A percentile compares a stretch with the other conserved stretches of the same genome.
Conservation (phyloP, 2,329 filamentous ascomycete species). For the Cladophialophora bantiana region DNA sequence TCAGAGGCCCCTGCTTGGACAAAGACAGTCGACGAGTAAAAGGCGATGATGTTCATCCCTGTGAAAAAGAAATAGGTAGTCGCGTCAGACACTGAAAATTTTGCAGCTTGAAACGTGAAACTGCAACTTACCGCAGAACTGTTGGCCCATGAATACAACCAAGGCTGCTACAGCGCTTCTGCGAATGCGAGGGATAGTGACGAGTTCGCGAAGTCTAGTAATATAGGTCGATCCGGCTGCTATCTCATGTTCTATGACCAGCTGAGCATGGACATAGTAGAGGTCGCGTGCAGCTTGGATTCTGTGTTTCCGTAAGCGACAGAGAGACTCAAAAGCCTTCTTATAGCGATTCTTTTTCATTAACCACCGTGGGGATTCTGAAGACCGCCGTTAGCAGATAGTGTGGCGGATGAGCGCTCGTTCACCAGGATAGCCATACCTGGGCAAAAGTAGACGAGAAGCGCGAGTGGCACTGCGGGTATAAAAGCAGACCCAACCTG, state of each 20-base stretch:
- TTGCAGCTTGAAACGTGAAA: not conserved
- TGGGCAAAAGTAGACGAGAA: slow-evolving; percentile 67
- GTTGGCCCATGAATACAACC: slow-evolving; percentile 68
- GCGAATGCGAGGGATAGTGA: slow-evolving; percentile 68
- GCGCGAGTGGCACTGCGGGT: slow-evolving; percentile 66
- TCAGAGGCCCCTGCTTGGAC: slow-evolving; percentile 61
- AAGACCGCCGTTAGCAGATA: slow-evolving; percentile 42
- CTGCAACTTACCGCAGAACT: slow-evolving; percentile 43
- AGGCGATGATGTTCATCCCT: slow-evolving; percentile 50
- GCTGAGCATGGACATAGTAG: slow-evolving; percentile 58
- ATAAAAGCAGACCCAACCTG: slow-evolving; percentile 71
- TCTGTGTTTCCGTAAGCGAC: slow-evolving; percentile 55
- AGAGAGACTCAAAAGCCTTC: slow-evolving; percentile 59
- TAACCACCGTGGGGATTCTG: slow-evolving; percentile 44
- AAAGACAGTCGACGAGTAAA: slow-evolving; percentile 60
- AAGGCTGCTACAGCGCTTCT: slow-evolving; percentile 64
- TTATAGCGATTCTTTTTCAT: slow-evolving; percentile 56
- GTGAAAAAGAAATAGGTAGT: not conserved
- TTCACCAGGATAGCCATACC: slow-evolving; percentile 51
- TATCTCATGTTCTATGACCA: slow-evolving; percentile 68
- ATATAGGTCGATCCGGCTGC: slow-evolving; percentile 58
- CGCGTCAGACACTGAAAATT: too few relatives aligned
- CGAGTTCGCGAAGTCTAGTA: slow-evolving; percentile 63
- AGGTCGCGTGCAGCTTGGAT: slow-evolving; percentile 64
- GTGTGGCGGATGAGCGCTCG: not conserved